These are phyloP conservation scores for Dittrichia graveolens DNA, from an alignment of 129 eudicot species.

Conservation along the genomic window DNA sequence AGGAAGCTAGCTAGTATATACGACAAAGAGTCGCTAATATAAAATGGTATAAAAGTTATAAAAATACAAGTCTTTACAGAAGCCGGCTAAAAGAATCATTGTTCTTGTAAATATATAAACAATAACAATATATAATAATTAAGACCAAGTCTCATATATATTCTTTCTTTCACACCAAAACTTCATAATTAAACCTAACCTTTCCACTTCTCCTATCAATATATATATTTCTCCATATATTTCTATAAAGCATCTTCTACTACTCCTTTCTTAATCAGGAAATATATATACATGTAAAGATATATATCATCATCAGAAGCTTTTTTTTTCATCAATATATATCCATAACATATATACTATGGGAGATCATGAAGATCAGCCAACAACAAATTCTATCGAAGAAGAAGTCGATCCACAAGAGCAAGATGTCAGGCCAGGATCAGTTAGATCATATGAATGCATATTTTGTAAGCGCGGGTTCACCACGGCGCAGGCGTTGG, in stretches of 20 bases:
- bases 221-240: background rate
- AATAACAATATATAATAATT: background rate
- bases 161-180: conserved; percentile 5
- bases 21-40: background rate
- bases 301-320: background rate
- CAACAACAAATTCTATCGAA: conserved; percentile 32
- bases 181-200: background rate
- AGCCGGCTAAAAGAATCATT: conserved; percentile 36
- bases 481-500: conserved; percentile 81
- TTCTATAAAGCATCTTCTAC: conserved; percentile 15
- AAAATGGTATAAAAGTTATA: background rate
- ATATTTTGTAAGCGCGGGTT: conserved; percentile 82
- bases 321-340: conserved; percentile 28
- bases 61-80: background rate
- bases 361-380: conserved; percentile 30
- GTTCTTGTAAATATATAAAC: background rate
- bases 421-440: conserved; percentile 15
- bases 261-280: conserved; percentile 26
- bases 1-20: background rate
- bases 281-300: conserved; percentile 6
- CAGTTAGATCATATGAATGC: conserved; percentile 66
- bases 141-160: conserved; percentile 22
- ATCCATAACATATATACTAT: conserved; percentile 13
- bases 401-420: conserved; percentile 52
- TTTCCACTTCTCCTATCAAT: conserved; percentile 17